Base-by-base conservation (phyloP, 306 rosid genomes). In the Cucurbita ficifolia region DNA sequence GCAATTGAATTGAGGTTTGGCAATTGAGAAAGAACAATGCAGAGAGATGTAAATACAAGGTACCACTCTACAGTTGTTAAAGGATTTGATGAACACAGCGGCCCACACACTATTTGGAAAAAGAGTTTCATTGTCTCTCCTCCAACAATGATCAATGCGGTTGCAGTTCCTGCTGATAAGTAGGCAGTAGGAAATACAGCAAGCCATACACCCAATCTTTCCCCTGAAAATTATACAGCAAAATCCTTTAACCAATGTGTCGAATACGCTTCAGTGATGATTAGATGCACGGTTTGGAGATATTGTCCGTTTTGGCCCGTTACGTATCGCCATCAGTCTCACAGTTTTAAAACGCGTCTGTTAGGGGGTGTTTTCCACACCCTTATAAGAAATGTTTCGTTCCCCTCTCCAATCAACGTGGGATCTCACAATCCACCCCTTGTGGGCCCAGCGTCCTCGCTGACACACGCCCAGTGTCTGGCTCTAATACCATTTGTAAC, bases 71-170 rank as follows among this genome's bases (percentile, higher is more conserved):
- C 96, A 13, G 99, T 91, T 67, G 99, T 91, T 63, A 91, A 71
- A 68, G 96, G 99, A 82, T 91, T 91, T 10, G 99, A 91, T 51
- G 92, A 84, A 76, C 97, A 94, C 1, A 86, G 78, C 0, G 97
- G 95, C 33, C 99, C 99, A 22, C 99, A 94, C 64, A 94, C 97
- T 65, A 94, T 84, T 77, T 94, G 96, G 74, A 94, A 94, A 81
- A 94, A 94, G 22, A 94, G 87, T 84, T 94, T 94, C 99, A 94
- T 94, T 59, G 99, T 94, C 83, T 91, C 96, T 58, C 99, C 99
- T 83, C 99, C 99, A 0, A 94, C 82, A n/a, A 94, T 95, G 74
- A 94, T 94, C 81, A 94, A 83, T 48, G 99, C 99, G 2, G 99
- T 94, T 52, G 96, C 99, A 7, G 99, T 94, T 84, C 99, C 99